phyloP scores from a whole-genome alignment of 2,329 filamentous ascomycete genomes.

The Pezicula radicicola region DNA sequence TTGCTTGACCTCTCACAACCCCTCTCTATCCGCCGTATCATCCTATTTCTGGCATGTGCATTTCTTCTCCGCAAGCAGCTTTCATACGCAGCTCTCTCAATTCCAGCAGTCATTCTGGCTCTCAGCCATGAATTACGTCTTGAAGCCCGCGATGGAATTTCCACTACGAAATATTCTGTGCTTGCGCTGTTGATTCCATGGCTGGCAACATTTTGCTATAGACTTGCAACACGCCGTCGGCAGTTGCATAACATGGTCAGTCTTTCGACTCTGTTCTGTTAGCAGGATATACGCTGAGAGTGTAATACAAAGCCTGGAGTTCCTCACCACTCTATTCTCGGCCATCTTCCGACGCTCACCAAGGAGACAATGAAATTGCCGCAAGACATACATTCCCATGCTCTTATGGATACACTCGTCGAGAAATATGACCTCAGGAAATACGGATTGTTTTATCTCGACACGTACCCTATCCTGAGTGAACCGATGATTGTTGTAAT shows the following conservation, averaged over 20 bases:
- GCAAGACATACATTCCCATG: neutral
- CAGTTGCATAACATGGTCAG: neutral
- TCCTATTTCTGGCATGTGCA: neutral
- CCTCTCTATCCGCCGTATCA: neutral
- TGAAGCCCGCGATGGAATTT: neutral
- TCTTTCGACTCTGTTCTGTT: neutral
- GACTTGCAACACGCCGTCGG: neutral
- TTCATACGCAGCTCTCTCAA: neutral
- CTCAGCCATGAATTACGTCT: neutral
- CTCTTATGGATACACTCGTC: neutral
- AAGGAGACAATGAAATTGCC: slow-evolving; percentile 3
- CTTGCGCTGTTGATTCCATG: slow-evolving; percentile 2
- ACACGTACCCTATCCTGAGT: slow-evolving; percentile 9
- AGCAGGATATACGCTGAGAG: neutral
- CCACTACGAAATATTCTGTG: slow-evolving; percentile 1
- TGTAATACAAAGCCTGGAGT: neutral
- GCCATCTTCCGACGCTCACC: neutral
- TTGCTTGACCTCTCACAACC: no score
- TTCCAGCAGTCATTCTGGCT: neutral
- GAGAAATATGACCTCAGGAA: slow-evolving; percentile 3
- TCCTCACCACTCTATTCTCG: neutral
- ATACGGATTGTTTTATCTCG: slow-evolving; percentile 11
- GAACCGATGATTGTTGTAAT: slow-evolving; percentile 6
- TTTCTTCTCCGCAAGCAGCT: neutral
- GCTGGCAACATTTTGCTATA: slow-evolving; percentile 1